Evolutionary conservation across 169 alveolate genomes (phyloP), one percentile per base, ranked within the genome.

Genomic region (Babesia caballi): DNA sequence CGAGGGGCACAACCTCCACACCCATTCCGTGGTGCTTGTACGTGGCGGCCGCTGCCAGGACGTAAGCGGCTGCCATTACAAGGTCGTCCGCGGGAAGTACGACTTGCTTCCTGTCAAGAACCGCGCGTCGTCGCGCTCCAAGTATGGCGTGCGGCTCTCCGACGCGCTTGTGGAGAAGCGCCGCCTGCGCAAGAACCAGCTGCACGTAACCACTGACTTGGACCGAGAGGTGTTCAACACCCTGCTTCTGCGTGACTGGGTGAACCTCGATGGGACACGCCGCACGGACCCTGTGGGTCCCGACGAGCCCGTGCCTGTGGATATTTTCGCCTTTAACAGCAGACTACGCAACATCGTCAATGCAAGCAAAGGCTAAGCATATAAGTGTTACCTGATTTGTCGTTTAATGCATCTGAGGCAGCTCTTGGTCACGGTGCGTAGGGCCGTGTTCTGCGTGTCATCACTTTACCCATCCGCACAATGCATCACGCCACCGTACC

Each of bases 21-120:
- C 92, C 11, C 95, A 91, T 59, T 88, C 93, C 15, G 91, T 85
- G 28, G 92, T 91, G 7, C 63, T 91, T 41, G 94, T 91, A 35
- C 80, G 95, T 23, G 95, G 95, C 3, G 95, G 95, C 2, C 84
- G 95, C 40, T 83, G 92, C 60, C 88, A 85, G 65, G 95, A 91
- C 58, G 88, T 90, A 11, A 91, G 94, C 9, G 95, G 95, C 6
- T 89, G 94, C 47, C 88, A 90, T 76, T 91, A 91, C 85, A 90
- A 88, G 80, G 94, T 90, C 11, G 83, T 91, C 4, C 66, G 95
- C 32, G 95, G 95, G 51, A 91, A 85, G 61, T 91, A 73, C 35
- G 95, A 91, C 41, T 70, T 88, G 49, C 72, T 90, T 32, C 95
- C 95, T 0, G 95, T 91, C 30, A 91, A 91, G 63, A 91, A 91